Conservation (phyloP, 2,329 filamentous ascomycete genomes). For the Talaromyces pinophilus region DNA sequence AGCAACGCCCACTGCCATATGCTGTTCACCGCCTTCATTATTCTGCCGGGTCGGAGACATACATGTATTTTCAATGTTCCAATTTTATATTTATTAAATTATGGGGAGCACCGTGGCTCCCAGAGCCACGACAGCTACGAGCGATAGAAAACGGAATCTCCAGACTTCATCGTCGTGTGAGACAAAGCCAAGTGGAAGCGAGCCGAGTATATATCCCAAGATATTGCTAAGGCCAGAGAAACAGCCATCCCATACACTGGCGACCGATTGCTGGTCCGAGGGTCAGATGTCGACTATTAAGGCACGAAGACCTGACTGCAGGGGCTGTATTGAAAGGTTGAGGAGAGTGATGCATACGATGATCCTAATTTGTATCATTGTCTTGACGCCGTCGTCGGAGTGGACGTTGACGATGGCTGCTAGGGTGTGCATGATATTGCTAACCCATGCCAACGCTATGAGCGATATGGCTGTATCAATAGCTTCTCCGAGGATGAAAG, state of each 20-base stretch:
- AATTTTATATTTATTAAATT: not conserved
- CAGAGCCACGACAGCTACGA: not conserved
- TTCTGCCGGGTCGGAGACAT: not conserved
- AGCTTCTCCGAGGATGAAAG: not conserved
- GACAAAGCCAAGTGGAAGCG: not conserved
- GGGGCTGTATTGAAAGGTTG: not conserved
- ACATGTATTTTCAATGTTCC: not conserved
- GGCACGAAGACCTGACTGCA: not conserved
- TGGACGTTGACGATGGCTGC: not conserved
- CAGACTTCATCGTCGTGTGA: not conserved
- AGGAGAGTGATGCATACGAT: not conserved
- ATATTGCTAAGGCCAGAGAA: not conserved
- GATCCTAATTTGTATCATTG: not conserved
- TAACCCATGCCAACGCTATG: not conserved
- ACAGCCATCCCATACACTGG: not conserved
- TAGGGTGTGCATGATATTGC: not conserved
- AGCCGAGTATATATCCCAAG: not conserved
- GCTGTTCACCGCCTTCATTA: not conserved
- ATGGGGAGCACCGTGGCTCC: not conserved
- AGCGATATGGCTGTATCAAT: not conserved
- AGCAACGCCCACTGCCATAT: not conserved
- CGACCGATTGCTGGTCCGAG: not conserved
- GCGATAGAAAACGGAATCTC: not conserved
- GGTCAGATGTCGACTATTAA: not conserved
- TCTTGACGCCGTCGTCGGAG: not conserved